phyloP scores from a whole-genome alignment of 768 basidiomycete species.

The Pisolithus marmoratus region DNA sequence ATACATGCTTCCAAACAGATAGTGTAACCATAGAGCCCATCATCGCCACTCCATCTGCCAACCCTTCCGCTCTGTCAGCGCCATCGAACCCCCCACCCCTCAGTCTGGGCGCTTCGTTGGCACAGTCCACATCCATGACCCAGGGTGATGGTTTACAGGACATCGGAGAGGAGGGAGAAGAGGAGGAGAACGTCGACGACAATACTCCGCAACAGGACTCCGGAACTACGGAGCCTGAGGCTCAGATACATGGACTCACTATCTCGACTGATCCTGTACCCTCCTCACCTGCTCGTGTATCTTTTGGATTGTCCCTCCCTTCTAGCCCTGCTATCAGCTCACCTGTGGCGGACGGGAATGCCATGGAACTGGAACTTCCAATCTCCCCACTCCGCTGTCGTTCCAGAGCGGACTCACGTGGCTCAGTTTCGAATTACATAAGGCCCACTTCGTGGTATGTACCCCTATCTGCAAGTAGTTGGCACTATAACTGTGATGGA shows the following conservation, averaged over 20 bases:
- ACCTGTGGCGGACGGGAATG: conserved; percentile 15
- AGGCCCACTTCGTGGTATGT: conserved; percentile 20
- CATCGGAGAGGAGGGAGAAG: conserved; percentile 45
- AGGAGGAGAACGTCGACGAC: conserved; percentile 37
- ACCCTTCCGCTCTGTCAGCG: conserved; percentile 13
- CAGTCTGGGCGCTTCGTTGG: conserved; percentile 30
- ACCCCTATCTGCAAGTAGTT: not conserved
- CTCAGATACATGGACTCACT: conserved; percentile 53
- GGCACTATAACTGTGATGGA: not conserved
- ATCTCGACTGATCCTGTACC: conserved; percentile 43
- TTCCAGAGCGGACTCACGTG: conserved; percentile 21
- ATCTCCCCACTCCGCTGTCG: conserved; percentile 16
- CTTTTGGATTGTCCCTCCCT: conserved; percentile 21
- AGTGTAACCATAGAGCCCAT: conserved; percentile 47
- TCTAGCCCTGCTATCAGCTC: conserved; percentile 15
- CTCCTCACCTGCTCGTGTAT: conserved; percentile 17
- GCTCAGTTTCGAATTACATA: conserved; percentile 21
- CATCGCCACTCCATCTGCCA: conserved; percentile 31
- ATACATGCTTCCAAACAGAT: conserved; percentile 12
- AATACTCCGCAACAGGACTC: conserved; percentile 13
- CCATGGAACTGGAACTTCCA: conserved; percentile 19
- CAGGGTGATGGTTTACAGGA: conserved; percentile 42
- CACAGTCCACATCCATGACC: conserved; percentile 18
- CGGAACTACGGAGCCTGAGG: conserved; percentile 13
- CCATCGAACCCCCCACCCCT: conserved; percentile 32